A percentile compares a stretch with the other conserved stretches of the same genome.
These are phyloP conservation scores for Pyrrhoderma lamaoense DNA, from an alignment of 1,284 basidiomycete genomes.

Conservation along the genomic window DNA sequence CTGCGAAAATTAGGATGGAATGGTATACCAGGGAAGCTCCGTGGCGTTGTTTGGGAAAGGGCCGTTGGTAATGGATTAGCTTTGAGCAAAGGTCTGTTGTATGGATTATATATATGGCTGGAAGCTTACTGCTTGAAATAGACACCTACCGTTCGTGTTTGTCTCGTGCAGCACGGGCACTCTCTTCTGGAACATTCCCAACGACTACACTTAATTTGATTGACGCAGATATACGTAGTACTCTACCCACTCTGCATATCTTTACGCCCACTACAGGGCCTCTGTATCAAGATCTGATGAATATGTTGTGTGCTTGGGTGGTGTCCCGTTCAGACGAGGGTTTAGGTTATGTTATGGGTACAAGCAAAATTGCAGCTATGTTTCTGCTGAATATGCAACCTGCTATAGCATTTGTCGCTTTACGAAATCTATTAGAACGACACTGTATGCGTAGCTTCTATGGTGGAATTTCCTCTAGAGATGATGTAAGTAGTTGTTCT, in stretches of 20 bases:
- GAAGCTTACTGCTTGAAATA: slow-evolving; percentile 27
- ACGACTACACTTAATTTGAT: slow-evolving; percentile 60
- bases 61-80: slow-evolving; percentile 87
- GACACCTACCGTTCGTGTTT: slow-evolving; percentile 73
- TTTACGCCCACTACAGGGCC: slow-evolving; percentile 77
- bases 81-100: slow-evolving; percentile 69
- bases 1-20: slow-evolving; percentile 86
- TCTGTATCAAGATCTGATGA: slow-evolving; percentile 79
- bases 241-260: slow-evolving; percentile 84
- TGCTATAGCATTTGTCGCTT: slow-evolving; percentile 75
- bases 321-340: slow-evolving; percentile 86
- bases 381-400: slow-evolving; percentile 81
- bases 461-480: slow-evolving; percentile 57
- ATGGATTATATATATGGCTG: slow-evolving; percentile 9
- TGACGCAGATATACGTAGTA: slow-evolving; percentile 73
- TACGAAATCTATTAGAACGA: slow-evolving; percentile 84
- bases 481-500: slow-evolving; percentile 60
- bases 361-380: slow-evolving; percentile 81
- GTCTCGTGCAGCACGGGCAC: slow-evolving; percentile 66
- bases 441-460: slow-evolving; percentile 85
- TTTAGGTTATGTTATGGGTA: slow-evolving; percentile 64
- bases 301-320: slow-evolving; percentile 87
- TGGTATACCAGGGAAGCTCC: slow-evolving; percentile 81
- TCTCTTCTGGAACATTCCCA: slow-evolving; percentile 70
- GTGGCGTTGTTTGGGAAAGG: slow-evolving; percentile 82